Evolutionary conservation across 345 rosid genomes (phyloP).

Genomic region (Geranium rotundifolium): DNA sequence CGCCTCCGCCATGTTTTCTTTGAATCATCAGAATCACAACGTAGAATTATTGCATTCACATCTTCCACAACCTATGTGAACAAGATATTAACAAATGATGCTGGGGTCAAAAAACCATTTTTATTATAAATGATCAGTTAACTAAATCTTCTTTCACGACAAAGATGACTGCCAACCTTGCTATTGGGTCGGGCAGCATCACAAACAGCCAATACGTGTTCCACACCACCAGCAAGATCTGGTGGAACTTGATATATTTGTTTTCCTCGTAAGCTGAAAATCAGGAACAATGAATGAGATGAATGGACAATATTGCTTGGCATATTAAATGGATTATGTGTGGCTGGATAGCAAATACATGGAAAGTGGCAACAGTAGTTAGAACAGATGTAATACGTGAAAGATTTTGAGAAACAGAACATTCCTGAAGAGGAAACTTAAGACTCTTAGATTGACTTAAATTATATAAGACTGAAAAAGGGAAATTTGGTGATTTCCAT

Average conservation of each 20-base stretch:
- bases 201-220: conserved; percentile 66
- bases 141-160: conserved; percentile 5
- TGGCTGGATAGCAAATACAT: not conserved
- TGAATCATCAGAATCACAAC: conserved; percentile 62
- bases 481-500: too few species aligned
- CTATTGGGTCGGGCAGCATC: conserved; percentile 43
- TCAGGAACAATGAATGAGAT: not conserved
- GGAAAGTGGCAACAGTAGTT: not conserved
- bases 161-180: conserved; percentile 34
- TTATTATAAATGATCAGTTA: conserved; percentile 6
- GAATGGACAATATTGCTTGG: too few species aligned
- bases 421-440: too few species aligned
- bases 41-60: conserved; percentile 56
- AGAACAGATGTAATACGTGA: not conserved
- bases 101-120: conserved; percentile 5
- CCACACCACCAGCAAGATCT: conserved; percentile 57
- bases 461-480: too few species aligned
- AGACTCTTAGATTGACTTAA: too few species aligned
- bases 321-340: not conserved
- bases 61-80: conserved; percentile 68
- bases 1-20: conserved; percentile 72
- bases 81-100: conserved; percentile 2
- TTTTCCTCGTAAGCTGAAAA: conserved; percentile 70
- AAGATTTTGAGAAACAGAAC: too few species aligned
- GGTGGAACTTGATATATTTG: conserved; percentile 60